Base-by-base conservation (phyloP, 1,284 basidiomycete species). In the Xanthoconium separans region DNA sequence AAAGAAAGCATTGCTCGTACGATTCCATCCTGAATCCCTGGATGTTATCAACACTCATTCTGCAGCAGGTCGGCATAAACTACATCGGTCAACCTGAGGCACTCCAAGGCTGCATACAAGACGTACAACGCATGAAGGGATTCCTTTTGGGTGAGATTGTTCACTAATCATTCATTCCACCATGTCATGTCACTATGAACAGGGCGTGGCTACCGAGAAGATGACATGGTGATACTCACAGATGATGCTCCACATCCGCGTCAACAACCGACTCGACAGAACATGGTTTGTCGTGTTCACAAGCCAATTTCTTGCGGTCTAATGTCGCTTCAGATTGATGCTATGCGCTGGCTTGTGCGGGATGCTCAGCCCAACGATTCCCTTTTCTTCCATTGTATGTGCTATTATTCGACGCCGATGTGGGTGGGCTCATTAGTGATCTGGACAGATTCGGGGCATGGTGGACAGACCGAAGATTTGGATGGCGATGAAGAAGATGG, bases 301-400 rank as follows among this genome's bases (percentile, higher is more conserved):
- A 36, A 43, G 36, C 12, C 22, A 50, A 20, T 15, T 36, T 43
- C 4, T 8, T 22, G 12, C 11, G 27, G 55, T 44, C 36, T 59
- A 16, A 58, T 11, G 20, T 24, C 37, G 44, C 37, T 37, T 42
- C 53, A 90, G 88, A 64, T 92, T 12, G 70, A 76, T 53, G 93
- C 87, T 2, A 95, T 95, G 91, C 80, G 85, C 58, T 97, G 95
- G 94, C 82, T 97, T n/a, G 91, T 95, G 13, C 73, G 72, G 10
- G 87, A 79, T 60, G 93, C 93, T 15, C 72, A 76, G 44, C 85
- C 91, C 4, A 87, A 95, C 61, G 94, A 96, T 65, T 87, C 93
- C 0, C 75, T 96, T 37, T 95, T 96, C 78, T 93, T 96, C 80
- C 93, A 95, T 65, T 96, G 91, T 91, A 61, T 54, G 85, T 67